Conservation (phyloP, 106 monocot genomes). For the Dioscorea alata region DNA sequence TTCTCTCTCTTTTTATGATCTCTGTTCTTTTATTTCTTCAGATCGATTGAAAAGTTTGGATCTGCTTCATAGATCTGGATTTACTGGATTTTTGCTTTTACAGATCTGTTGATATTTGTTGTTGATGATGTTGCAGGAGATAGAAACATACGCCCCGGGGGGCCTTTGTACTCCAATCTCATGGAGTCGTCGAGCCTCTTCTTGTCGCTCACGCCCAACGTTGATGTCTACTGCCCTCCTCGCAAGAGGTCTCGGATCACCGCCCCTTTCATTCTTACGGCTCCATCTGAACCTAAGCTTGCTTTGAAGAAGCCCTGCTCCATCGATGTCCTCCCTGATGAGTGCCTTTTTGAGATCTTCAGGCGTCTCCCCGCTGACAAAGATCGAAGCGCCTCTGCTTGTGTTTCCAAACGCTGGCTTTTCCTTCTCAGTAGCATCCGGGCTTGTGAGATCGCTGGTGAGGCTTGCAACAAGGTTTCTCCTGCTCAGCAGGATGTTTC, state of each 20-base stretch:
- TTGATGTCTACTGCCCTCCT: constrained; percentile 24
- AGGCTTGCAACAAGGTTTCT: too few relatives aligned
- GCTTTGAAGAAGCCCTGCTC: constrained; percentile 15
- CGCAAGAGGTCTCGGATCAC: constrained; percentile 41
- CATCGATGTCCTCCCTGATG: constrained; percentile 73
- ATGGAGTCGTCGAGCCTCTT: constrained; percentile 29
- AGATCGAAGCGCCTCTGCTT: constrained; percentile 53
- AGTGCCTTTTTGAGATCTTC: constrained; percentile 88
- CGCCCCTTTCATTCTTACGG: constrained; percentile 13
- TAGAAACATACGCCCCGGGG: constrained; percentile 11
- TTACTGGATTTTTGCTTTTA: too few relatives aligned
- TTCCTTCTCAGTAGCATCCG: constrained; percentile 50
- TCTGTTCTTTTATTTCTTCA: background rate
- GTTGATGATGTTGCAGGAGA: constrained; percentile 8
- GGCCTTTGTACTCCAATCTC: constrained; percentile 13
- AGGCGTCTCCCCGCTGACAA: constrained; percentile 36
- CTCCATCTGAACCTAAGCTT: background rate
- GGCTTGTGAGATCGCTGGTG: constrained; percentile 13
- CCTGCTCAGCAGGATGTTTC: background rate
- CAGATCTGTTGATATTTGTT: background rate
- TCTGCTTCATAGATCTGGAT: too few relatives aligned
- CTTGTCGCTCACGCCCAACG: constrained; percentile 24
- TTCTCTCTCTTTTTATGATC: background rate
- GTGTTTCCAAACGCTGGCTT: constrained; percentile 90
- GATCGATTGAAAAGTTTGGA: too few relatives aligned